Evolutionary conservation across 176 grass and related monocot genomes (phyloP).

Genomic region (Triticum urartu): DNA sequence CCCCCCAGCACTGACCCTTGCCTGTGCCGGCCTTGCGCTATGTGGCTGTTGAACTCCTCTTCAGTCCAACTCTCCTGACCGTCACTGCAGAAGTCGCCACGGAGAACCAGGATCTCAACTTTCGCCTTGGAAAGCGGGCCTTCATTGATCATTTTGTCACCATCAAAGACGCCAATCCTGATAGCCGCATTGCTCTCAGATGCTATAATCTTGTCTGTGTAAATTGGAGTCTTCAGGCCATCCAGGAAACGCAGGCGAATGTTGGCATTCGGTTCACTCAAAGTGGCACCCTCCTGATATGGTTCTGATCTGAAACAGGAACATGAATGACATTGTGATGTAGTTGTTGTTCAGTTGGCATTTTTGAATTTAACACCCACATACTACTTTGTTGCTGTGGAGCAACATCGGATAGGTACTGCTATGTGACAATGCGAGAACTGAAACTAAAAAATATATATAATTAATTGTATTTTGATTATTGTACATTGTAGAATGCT

Average conservation of each 20-base stretch:
- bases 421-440: too few relatives aligned
- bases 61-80: constrained; percentile 29
- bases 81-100: constrained; percentile 16
- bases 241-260: constrained; percentile 13
- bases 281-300: background rate
- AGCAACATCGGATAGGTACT: background rate
- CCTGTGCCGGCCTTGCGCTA: constrained; percentile 28
- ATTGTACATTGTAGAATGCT: too few relatives aligned
- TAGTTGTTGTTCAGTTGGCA: background rate
- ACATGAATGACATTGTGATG: background rate
- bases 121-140: background rate
- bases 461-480: too few relatives aligned
- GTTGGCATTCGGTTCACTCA: constrained; percentile 2
- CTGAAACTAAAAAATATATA: too few relatives aligned
- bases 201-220: constrained; percentile 22
- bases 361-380: background rate
- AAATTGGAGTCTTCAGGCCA: constrained; percentile 14
- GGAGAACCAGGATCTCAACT: constrained; percentile 37
- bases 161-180: constrained; percentile 28
- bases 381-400: background rate
- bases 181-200: constrained; percentile 17
- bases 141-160: background rate
- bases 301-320: background rate
- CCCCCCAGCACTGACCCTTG: constrained; percentile 26
- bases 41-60: constrained; percentile 30